Percentiles rank a stretch among this genome's conserved stretches.
Conservation (phyloP, 305 asterid species). For the Solanum chacoense region DNA sequence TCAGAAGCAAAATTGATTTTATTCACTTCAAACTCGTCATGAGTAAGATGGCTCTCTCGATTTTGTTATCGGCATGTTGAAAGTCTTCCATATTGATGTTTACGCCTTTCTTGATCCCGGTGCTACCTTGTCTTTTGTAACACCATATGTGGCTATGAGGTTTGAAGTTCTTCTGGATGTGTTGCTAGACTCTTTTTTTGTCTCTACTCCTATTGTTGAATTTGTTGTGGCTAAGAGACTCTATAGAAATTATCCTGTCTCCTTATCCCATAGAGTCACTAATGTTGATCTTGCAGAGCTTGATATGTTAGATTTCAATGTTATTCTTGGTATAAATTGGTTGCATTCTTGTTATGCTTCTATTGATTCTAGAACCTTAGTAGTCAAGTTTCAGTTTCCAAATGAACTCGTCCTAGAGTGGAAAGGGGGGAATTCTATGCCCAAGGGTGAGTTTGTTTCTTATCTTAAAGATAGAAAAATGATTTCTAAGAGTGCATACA, state of each 20-base stretch:
- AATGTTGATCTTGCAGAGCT: neutral
- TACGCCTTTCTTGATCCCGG: neutral
- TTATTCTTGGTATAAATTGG: neutral
- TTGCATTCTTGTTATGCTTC: neutral
- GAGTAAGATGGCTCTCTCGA: neutral
- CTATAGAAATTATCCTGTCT: too few relatives aligned
- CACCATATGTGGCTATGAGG: neutral
- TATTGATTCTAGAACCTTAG: neutral
- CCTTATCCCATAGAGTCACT: neutral
- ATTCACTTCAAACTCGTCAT: neutral
- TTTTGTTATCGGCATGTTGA: neutral
- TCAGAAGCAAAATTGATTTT: neutral
- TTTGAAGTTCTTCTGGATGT: neutral
- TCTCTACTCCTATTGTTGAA: neutral
- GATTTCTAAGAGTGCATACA: neutral
- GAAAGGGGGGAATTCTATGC: neutral
- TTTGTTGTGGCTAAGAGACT: neutral
- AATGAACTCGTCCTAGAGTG: neutral
- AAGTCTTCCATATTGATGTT: neutral
- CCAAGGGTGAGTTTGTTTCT: neutral
- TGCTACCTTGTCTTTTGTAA: neutral
- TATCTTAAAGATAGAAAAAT: neutral
- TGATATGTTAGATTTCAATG: neutral
- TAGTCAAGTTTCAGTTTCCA: neutral
- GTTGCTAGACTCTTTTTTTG: neutral